Evolutionary conservation across 495 filamentous ascomycete species (phyloP).

Genomic region (Haplographium delicatum): DNA sequence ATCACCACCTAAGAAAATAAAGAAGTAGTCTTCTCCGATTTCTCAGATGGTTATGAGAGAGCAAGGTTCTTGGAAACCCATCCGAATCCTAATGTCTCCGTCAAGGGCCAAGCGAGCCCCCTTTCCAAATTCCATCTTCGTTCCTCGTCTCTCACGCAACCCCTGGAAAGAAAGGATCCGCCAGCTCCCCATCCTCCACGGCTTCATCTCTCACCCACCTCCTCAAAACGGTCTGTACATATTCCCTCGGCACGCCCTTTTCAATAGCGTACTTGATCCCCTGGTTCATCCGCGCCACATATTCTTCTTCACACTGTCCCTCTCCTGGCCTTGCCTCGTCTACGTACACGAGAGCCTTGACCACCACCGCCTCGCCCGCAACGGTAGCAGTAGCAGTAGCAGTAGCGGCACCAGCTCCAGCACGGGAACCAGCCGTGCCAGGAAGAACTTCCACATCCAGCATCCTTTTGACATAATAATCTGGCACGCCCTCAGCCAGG

Average conservation of each 20-base stretch:
- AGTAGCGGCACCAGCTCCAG: slow-evolving; percentile 43
- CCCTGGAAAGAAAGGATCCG: slow-evolving; percentile 14
- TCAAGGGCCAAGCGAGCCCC: too few species aligned
- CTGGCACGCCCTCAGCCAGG: slow-evolving; percentile 52
- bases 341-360: slow-evolving; percentile 19
- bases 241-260: slow-evolving; percentile 12
- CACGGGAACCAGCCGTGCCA: slow-evolving; percentile 55
- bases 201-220: slow-evolving; percentile 14
- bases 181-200: background rate
- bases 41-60: too few species aligned
- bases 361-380: background rate
- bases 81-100: too few species aligned
- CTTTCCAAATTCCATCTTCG: too few species aligned
- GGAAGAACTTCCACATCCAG: slow-evolving; percentile 40
- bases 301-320: slow-evolving; percentile 16
- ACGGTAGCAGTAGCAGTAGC: slow-evolving; percentile 17
- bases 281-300: slow-evolving; percentile 18
- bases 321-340: background rate
- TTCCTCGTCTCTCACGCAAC: too few species aligned
- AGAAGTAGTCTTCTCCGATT: too few species aligned
- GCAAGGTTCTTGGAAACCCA: too few species aligned
- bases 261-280: slow-evolving; percentile 17
- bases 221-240: slow-evolving; percentile 15
- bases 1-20: too few species aligned
- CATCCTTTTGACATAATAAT: slow-evolving; percentile 41